Conservation (phyloP, 805 yeast genomes). For the Candida succiphila region DNA sequence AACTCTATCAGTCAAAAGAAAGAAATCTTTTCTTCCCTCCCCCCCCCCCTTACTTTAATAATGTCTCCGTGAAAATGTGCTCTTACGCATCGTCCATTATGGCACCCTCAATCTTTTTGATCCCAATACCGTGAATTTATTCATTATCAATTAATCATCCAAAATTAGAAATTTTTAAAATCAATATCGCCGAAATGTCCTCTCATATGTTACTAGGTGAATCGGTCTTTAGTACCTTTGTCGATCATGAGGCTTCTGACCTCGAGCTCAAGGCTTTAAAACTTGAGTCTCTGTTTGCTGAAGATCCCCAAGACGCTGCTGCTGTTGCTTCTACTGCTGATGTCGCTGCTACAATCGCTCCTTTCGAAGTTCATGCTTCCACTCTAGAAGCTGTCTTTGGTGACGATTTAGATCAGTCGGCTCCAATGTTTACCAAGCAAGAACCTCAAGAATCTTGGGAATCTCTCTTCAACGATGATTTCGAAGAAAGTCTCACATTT, state of each 20-base stretch:
- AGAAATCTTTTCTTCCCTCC: no score
- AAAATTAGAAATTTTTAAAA: no score
- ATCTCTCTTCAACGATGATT: slow-evolving; percentile 44
- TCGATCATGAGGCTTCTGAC: slow-evolving; percentile 2
- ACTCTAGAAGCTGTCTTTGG: slow-evolving; percentile 44
- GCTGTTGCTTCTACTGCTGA: slow-evolving; percentile 1
- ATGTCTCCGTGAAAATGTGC: slow-evolving; percentile 14
- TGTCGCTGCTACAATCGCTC: slow-evolving; percentile 27
- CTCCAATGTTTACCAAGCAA: slow-evolving; percentile 36
- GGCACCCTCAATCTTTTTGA: slow-evolving; percentile 14
- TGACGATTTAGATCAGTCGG: slow-evolving; percentile 20
- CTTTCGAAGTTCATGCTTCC: slow-evolving; percentile 42
- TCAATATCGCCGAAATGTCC: slow-evolving; percentile 4
- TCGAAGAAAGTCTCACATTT: slow-evolving; percentile 11
- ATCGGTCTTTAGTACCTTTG: slow-evolving; percentile 19
- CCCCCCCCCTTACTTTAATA: slow-evolving; percentile 6
- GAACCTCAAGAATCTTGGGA: slow-evolving; percentile 37
- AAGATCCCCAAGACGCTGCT: slow-evolving; percentile 1
- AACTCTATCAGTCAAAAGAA: no score
- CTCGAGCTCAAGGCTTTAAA: slow-evolving; percentile 1
- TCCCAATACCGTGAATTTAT: no score
- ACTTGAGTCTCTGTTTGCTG: background rate
- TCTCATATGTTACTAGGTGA: slow-evolving; percentile 22
- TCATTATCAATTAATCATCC: no score
- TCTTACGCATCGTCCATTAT: slow-evolving; percentile 15